Base-by-base conservation (phyloP, 2,329 filamentous ascomycete species). In the Aspergillus tubingensis region DNA sequence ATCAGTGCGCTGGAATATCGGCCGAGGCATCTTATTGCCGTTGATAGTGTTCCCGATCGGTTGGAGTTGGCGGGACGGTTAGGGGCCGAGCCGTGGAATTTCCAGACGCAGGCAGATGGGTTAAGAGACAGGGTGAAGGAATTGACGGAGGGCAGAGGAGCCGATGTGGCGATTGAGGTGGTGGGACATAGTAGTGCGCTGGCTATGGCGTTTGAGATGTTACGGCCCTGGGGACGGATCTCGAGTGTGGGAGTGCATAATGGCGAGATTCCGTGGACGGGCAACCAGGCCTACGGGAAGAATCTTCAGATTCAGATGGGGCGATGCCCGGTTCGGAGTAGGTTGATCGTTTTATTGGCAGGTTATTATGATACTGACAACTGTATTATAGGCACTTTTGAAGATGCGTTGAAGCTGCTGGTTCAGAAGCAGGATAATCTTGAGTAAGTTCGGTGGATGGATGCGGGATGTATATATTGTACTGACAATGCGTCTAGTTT, bases 71-170 rank as follows among this genome's bases (percentile, higher is more conserved):
- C 92, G 11, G 83, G 81, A 72, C 82, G 79, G 6, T 78, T 96
- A 0, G 92, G 92, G 0, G 92, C 91, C 0, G 91, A 93, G 74
- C 86, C 91, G 1, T 86, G 92, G 76, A 92, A 96, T 73, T 93
- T 93, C 73, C 77, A 83, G 66, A 86, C 80, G 4, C 84, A 90
- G 60, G 83, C 81, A 49, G 84, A 87, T 30, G 85, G 82, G 1
- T 82, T 95, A 71, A 57, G 63, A 3, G 50, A 65, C 8, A 27
- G 71, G 3, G 87, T 96, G 52, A 88, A 87, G 70, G 87, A 90
- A 64, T 84, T 88, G 25, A 94, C 91, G 0, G 83, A 89, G 11
- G 91, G 91, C 1, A 83, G 92, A 25, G 92, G 92, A 1, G 92
- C 92, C 7, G 92, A 96, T 75, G 86, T 91, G 7, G 87, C 93